Conservation (phyloP, 2,329 filamentous ascomycete species). For the Fusarium sp. region DNA sequence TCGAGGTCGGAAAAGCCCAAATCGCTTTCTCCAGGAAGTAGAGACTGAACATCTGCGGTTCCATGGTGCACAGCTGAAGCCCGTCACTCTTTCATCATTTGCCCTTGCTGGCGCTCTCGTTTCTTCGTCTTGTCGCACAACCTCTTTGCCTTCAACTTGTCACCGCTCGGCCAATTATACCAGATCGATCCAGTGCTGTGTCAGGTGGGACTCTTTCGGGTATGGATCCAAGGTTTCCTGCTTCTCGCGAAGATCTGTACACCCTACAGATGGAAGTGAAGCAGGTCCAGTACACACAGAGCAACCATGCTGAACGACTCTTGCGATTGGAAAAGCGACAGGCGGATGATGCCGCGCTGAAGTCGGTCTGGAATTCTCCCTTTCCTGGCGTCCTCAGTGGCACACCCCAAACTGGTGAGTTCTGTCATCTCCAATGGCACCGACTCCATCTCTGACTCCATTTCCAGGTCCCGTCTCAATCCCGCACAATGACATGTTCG, state of each 20-base stretch:
- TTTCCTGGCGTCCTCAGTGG: slow-evolving; percentile 89
- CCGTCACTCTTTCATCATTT: slow-evolving; percentile 25
- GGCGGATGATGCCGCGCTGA: slow-evolving; percentile 78
- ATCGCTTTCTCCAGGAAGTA: slow-evolving; percentile 20
- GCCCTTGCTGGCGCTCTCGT: slow-evolving; percentile 24
- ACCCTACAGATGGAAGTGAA: slow-evolving; percentile 80
- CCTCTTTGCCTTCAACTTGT: not conserved
- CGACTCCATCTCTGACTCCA: slow-evolving; percentile 35
- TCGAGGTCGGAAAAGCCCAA: slow-evolving; percentile 51
- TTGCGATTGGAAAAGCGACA: slow-evolving; percentile 76
- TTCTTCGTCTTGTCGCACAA: slow-evolving; percentile 11
- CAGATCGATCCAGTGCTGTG: not conserved
- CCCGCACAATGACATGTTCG: slow-evolving; percentile 87
- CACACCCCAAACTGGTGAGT: slow-evolving; percentile 88
- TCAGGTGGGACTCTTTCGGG: slow-evolving; percentile 51
- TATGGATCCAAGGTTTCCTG: slow-evolving; percentile 76
- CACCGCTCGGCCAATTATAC: slow-evolving; percentile 8
- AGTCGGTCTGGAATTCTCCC: slow-evolving; percentile 94
- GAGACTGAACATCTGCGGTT: slow-evolving; percentile 17
- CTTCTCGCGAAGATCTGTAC: slow-evolving; percentile 76
- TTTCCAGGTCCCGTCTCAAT: slow-evolving; percentile 82
- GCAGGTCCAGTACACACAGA: slow-evolving; percentile 76
- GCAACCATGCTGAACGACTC: slow-evolving; percentile 74
- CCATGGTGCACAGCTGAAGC: slow-evolving; percentile 30
- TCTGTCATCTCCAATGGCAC: not conserved